Evolutionary conservation across 208 protist genomes (phyloP), one percentile per base, ranked within the genome.

Genomic region (Trypanosoma scelopori): DNA sequence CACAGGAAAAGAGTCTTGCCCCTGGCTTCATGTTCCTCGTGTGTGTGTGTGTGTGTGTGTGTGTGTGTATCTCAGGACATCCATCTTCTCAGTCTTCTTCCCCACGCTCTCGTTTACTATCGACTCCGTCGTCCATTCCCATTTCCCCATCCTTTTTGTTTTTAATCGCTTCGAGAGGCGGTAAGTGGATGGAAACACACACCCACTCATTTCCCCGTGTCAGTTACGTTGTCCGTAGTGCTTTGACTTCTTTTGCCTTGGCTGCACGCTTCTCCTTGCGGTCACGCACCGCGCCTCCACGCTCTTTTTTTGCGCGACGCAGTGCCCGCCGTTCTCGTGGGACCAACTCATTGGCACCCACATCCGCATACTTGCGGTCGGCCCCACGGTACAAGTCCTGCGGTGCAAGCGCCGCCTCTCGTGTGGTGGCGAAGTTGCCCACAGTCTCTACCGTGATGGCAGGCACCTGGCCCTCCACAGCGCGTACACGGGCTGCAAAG

Each of bases 401-500:
- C 50, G 91, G 91, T 2, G 91, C 91, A 41, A 97, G 70, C 18
- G 89, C 88, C 13, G 58, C 65, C 70, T 82, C 87, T 23, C 89
- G 89, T 7, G 84, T 85, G 1, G 85, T 83, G 63, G 89, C 88
- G 47, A 91, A 93, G 79, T 88, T 87, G 27, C 87, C 89, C 12
- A 93, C 91, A 13, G 62, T 79, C 69, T 97, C 91, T 16, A 97
- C 69, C 23, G 85, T 56, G 28, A 97, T 87, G 7, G 91, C 91
- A 13, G 91, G 87, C 1, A 89, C 87, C 60, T 91, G 87, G 47
- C 79, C 74, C 55, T 93, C 84, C 12, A 94, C 87, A 0, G 91
- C 88, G 20, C 91, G 85, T 70, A 97, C 88, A 55, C 89, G 85
- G 15, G 89, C 88, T 39, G 92, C 80, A 32, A 95, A 72, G 56